Conservation (phyloP, 2,329 filamentous ascomycete species). For the Paecilomyces variotii region DNA sequence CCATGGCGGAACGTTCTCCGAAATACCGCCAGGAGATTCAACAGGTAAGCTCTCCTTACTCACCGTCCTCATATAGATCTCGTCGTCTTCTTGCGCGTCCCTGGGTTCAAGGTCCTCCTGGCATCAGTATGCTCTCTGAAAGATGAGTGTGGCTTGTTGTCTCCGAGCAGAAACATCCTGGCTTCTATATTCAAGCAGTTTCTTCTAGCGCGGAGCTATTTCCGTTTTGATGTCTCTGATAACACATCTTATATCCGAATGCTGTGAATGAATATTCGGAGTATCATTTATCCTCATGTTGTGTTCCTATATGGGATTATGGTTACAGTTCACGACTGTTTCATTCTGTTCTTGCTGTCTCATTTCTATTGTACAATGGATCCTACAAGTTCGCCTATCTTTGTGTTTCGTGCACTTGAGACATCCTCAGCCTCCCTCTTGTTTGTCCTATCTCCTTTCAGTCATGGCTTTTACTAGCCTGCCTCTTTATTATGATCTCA, state of each 20-base stretch:
- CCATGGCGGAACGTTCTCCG: conserved; percentile 65
- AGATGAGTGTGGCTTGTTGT: not conserved
- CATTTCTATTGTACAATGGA: not conserved
- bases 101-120: not conserved
- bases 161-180: not conserved
- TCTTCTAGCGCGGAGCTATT: not conserved
- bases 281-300: not conserved
- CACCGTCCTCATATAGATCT: not conserved
- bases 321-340: not conserved
- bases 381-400: not conserved
- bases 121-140: not conserved
- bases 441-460: not conserved
- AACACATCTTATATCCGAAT: not conserved
- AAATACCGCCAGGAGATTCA: conserved; percentile 99
- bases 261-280: not conserved
- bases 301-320: not conserved
- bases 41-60: conserved; percentile 58
- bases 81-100: not conserved
- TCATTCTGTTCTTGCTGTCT: not conserved
- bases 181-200: not conserved
- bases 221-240: not conserved
- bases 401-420: not conserved
- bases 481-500: not conserved
- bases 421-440: not conserved
- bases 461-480: not conserved